Percentiles rank a stretch among this genome's conserved stretches.
Conservation (phyloP, 495 filamentous ascomycete genomes). For the Penicillium ochrochloron region DNA sequence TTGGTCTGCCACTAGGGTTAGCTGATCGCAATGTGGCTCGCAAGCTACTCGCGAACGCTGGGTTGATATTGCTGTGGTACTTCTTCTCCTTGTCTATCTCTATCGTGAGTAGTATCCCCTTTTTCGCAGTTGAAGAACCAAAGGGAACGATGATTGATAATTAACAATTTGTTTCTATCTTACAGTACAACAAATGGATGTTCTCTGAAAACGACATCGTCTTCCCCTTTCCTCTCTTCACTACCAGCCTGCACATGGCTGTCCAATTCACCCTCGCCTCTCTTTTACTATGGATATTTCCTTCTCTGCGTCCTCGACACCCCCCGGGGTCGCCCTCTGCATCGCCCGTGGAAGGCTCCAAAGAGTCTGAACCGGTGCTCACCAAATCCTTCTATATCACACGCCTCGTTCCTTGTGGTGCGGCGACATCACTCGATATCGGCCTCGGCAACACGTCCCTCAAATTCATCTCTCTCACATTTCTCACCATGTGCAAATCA, state of each 20-base stretch:
- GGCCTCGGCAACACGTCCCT: slow-evolving; percentile 95
- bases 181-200: slow-evolving; percentile 99
- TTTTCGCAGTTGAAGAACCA: not conserved
- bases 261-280: slow-evolving; percentile 89
- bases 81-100: slow-evolving; percentile 94
- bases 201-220: slow-evolving; percentile 83
- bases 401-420: slow-evolving; percentile 89
- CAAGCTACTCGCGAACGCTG: slow-evolving; percentile 68
- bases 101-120: slow-evolving; percentile 64
- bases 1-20: slow-evolving; percentile 39
- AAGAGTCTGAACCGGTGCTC: slow-evolving; percentile 72
- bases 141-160: not conserved
- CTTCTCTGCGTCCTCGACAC: slow-evolving; percentile 75
- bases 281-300: slow-evolving; percentile 79
- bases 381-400: slow-evolving; percentile 90
- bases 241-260: slow-evolving; percentile 92
- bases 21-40: slow-evolving; percentile 72
- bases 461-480: slow-evolving; percentile 94
- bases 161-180: not conserved
- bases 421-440: slow-evolving; percentile 94
- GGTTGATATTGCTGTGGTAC: slow-evolving; percentile 89
- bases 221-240: slow-evolving; percentile 95
- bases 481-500: slow-evolving; percentile 99
- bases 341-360: slow-evolving; percentile 48
- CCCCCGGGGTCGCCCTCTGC: slow-evolving; percentile 50